Percentiles rank a stretch among this genome's conserved stretches.
These are phyloP conservation scores for Mariannaea elegans DNA, from an alignment of 2,329 filamentous ascomycete species.

Conservation along the genomic window DNA sequence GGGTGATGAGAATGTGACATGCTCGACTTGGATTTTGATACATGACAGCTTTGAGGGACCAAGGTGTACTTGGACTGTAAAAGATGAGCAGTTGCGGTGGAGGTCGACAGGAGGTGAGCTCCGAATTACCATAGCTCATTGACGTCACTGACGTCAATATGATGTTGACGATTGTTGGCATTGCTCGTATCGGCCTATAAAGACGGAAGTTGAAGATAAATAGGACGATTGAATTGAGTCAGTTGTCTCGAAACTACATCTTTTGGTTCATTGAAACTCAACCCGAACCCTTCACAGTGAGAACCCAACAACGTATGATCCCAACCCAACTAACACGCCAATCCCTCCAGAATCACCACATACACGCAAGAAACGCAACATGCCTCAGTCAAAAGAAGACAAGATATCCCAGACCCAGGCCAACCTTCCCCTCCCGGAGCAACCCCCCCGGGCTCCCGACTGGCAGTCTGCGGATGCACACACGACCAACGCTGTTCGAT, in stretches of 20 bases:
- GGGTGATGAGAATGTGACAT: not conserved
- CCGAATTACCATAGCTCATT: slow-evolving; percentile 17
- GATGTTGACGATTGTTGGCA: slow-evolving; percentile 11
- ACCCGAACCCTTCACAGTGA: no score
- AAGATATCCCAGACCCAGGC: slow-evolving; percentile 73
- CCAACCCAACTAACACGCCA: not conserved
- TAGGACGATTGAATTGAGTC: not conserved
- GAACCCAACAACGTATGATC: no score
- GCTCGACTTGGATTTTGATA: not conserved
- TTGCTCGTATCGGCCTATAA: not conserved
- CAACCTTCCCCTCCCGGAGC: slow-evolving; percentile 82
- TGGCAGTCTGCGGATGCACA: slow-evolving; percentile 77
- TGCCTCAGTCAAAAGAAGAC: slow-evolving; percentile 65
- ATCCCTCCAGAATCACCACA: no score
- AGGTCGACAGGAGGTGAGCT: not conserved
- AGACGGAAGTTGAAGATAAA: not conserved
- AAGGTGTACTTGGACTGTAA: not conserved
- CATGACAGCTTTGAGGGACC: not conserved
- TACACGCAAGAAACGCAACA: slow-evolving; percentile 4
- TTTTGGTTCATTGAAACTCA: no score
- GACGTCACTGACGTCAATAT: slow-evolving; percentile 41
- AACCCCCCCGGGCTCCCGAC: slow-evolving; percentile 80
- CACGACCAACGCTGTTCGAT: slow-evolving; percentile 76
- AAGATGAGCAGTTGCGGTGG: not conserved
- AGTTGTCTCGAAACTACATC: no score